Evolutionary conservation across 345 rosid genomes (phyloP), one percentile per base, ranked within the genome.

Genomic region (Gossypium mustelinum): DNA sequence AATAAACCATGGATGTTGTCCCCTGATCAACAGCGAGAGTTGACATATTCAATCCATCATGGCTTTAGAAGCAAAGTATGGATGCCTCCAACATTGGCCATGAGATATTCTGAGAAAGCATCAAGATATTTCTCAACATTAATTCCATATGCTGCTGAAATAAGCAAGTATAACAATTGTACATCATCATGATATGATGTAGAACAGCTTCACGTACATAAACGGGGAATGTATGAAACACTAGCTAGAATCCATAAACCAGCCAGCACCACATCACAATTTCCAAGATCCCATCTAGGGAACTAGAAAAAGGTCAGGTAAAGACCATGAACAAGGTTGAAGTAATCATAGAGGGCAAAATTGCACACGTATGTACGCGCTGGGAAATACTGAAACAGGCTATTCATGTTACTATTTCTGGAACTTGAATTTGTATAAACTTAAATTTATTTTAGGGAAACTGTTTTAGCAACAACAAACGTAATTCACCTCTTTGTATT

Each of bases 61-160:
- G 67, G 67, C 47, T 62, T 34, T 62, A 62, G 67, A 62, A 62
- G 67, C 47, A 62, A 62, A 41, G 22, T 34, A 62, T 62, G 11
- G 67, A 34, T 62, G 45, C 47, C 67, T 34, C 67, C 67, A 62
- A 62, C 67, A 16, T 34, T 34, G 45, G 17, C 67, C 67, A 62
- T 62, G 47, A 62, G 67, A 62, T 29, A 58, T 62, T 62, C 67
- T 34, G 67, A 62, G 67, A 62, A 62, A 34, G 64, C 64, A 59
- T 62, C 67, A 62, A 62, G 45, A 62, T 34, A 62, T 62, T 62
- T 34, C 47, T 62, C 67, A 62, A 62, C 50, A 39, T 64, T 39
- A 65, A 65, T 65, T 61, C 51, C 69, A 65, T 41, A 65, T 65
- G 47, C 16, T 18, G 25, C 69, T 41, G 69, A 41, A 65, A 43